A percentile compares a stretch with the other conserved stretches of the same genome.
phyloP scores from a whole-genome alignment of 139 green algal species.

The Tetradesmus lagerheimii region DNA sequence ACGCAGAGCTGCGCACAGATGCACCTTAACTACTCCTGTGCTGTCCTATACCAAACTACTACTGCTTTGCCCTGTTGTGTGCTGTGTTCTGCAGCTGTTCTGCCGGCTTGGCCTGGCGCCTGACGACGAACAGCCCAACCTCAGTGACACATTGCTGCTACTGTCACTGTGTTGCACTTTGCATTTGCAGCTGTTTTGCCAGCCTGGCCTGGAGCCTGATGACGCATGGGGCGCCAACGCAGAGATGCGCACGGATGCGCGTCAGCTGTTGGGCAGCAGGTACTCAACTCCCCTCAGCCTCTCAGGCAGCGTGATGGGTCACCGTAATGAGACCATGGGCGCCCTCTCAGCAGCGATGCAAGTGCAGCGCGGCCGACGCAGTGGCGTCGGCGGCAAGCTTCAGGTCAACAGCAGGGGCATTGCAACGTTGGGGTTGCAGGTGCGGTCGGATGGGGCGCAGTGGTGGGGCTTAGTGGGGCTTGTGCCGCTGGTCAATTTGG shows the following conservation, averaged over 20 bases:
- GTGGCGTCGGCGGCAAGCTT: constrained; percentile 17
- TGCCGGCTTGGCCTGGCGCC: too few species aligned
- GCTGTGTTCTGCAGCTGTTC: too few species aligned
- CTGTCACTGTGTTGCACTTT: too few species aligned
- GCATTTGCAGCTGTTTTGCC: constrained; percentile 47
- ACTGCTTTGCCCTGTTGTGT: too few species aligned
- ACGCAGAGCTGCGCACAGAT: constrained; percentile 44
- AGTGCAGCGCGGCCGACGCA: neutral
- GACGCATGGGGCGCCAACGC: constrained; percentile 39
- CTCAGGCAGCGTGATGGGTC: constrained; percentile 39
- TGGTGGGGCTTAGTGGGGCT: constrained; percentile 29
- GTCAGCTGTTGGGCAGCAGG: constrained; percentile 3
- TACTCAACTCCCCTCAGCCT: constrained; percentile 42
- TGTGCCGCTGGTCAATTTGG: constrained; percentile 25
- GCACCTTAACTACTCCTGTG: neutral
- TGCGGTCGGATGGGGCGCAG: neutral
- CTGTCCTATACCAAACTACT: too few species aligned
- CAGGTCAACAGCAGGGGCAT: constrained; percentile 45
- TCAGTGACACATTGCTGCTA: too few species aligned
- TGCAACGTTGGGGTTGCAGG: constrained; percentile 13
- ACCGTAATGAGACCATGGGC: neutral
- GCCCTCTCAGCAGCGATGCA: constrained; percentile 34
- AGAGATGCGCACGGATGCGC: constrained; percentile 48
- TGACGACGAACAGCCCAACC: too few species aligned
- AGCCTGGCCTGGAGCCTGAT: constrained; percentile 16